Evolutionary conservation across 228 moss, liverwort and hornwort genomes (phyloP).

Genomic region (Sphagnum magellanicum): DNA sequence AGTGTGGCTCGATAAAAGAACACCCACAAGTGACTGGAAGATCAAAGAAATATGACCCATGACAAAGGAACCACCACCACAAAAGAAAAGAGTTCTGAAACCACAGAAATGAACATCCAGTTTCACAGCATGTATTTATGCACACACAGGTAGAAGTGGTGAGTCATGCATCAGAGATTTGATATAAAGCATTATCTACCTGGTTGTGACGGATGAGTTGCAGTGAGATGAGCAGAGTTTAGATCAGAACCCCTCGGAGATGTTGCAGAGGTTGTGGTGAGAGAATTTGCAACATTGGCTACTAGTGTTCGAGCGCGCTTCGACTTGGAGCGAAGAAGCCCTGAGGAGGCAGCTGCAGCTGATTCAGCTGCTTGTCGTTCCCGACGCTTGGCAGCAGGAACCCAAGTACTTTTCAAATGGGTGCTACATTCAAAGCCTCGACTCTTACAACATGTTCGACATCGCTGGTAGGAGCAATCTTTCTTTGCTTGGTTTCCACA

Average conservation of each 20-base stretch:
- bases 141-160: too few species aligned
- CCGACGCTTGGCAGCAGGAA: slow-evolving; percentile 92
- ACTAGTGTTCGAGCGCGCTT: slow-evolving; percentile 83
- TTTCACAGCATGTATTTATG: too few species aligned
- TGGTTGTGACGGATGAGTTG: slow-evolving; percentile 55
- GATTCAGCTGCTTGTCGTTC: slow-evolving; percentile 96
- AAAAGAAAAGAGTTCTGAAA: too few species aligned
- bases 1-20: too few species aligned
- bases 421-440: slow-evolving; percentile 92
- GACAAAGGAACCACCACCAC: too few species aligned
- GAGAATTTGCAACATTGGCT: slow-evolving; percentile 80
- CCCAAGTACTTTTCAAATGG: slow-evolving; percentile 97
- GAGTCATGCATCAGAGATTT: too few species aligned
- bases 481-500: slow-evolving; percentile 98
- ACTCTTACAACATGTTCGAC: slow-evolving; percentile 94
- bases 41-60: too few species aligned
- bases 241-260: slow-evolving; percentile 94
- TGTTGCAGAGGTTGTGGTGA: slow-evolving; percentile 87
- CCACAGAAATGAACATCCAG: too few species aligned
- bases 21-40: too few species aligned
- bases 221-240: slow-evolving; percentile 46
- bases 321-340: slow-evolving; percentile 86
- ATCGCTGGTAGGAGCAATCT: slow-evolving; percentile 84
- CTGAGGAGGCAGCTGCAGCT: slow-evolving; percentile 74
- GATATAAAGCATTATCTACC: slow-evolving; percentile 6